Evolutionary conservation across 2,329 filamentous ascomycete genomes (phyloP).

Genomic region (Exophiala aquamarina): DNA sequence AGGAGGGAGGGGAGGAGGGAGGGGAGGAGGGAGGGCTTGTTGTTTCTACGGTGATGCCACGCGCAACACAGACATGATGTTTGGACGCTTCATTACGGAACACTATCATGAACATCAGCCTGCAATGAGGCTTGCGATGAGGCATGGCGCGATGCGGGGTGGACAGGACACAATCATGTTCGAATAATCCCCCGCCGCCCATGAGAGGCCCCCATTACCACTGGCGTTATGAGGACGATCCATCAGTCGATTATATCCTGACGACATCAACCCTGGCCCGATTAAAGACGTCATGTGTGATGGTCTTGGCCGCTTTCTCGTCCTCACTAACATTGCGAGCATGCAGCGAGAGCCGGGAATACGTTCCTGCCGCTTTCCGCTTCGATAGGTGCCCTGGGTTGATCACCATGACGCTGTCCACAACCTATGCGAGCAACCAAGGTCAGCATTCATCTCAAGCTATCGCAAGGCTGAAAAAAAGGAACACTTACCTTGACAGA

Average conservation of each 20-base stretch:
- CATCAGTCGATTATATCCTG: slow-evolving; percentile 67
- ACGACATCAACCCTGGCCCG: slow-evolving; percentile 84
- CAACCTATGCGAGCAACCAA: slow-evolving; percentile 63
- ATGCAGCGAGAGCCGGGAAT: slow-evolving; percentile 74
- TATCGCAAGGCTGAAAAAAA: slow-evolving; percentile 1
- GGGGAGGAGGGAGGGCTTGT: slow-evolving; percentile 14
- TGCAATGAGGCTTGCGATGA: neutral
- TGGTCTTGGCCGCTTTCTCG: slow-evolving; percentile 57
- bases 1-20: slow-evolving; percentile 11
- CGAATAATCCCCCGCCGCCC: too few species aligned
- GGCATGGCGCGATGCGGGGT: too few species aligned
- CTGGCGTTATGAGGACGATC: too few species aligned
- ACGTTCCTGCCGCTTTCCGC: slow-evolving; percentile 79
- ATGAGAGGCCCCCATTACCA: too few species aligned
- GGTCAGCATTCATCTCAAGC: neutral
- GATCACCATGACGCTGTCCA: slow-evolving; percentile 84
- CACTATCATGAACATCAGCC: too few species aligned
- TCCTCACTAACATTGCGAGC: slow-evolving; percentile 61
- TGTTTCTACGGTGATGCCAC: slow-evolving; percentile 23
- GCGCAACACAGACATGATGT: too few species aligned
- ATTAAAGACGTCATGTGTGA: slow-evolving; percentile 76
- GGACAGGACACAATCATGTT: too few species aligned
- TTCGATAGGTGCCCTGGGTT: slow-evolving; percentile 90
- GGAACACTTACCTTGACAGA: slow-evolving; percentile 73
- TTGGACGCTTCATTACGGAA: neutral